These are phyloP conservation scores for Phialophora tarda DNA, from an alignment of 2,329 filamentous ascomycete species.

Conservation along the genomic window DNA sequence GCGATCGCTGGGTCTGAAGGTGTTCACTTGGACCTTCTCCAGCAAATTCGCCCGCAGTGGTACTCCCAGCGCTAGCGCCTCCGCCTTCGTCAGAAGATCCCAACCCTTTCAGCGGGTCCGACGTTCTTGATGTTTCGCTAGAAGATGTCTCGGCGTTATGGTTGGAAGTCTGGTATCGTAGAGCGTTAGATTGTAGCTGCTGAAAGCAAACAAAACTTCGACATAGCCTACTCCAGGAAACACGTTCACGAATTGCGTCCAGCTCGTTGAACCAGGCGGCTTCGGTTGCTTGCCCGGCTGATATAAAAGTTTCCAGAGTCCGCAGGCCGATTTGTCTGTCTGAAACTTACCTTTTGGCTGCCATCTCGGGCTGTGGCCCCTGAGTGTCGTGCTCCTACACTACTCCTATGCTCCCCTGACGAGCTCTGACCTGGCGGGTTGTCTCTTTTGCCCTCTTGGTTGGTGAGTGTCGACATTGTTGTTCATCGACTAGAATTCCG, in stretches of 20 bases:
- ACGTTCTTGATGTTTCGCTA: neutral
- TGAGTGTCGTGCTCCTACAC: neutral
- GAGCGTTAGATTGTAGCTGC: neutral
- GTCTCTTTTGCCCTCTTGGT: neutral
- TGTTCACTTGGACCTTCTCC: neutral
- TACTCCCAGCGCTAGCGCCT: neutral
- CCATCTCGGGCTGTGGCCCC: neutral
- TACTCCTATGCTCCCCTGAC: neutral
- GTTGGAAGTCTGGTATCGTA: neutral
- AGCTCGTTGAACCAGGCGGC: neutral
- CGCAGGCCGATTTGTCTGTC: neutral
- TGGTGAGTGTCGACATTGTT: neutral
- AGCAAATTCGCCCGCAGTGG: neutral
- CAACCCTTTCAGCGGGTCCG: neutral
- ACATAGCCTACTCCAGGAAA: neutral
- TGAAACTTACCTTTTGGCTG: neutral
- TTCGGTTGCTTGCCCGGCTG: neutral
- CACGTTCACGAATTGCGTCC: neutral
- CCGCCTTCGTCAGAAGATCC: neutral
- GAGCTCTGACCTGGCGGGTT: neutral
- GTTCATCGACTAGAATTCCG: neutral
- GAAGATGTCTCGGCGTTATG: neutral
- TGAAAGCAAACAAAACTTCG: neutral
- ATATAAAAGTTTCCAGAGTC: neutral
- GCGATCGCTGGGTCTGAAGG: neutral